Conservation (phyloP, 2,329 filamentous ascomycete species). For the Aspergillus sp. region DNA sequence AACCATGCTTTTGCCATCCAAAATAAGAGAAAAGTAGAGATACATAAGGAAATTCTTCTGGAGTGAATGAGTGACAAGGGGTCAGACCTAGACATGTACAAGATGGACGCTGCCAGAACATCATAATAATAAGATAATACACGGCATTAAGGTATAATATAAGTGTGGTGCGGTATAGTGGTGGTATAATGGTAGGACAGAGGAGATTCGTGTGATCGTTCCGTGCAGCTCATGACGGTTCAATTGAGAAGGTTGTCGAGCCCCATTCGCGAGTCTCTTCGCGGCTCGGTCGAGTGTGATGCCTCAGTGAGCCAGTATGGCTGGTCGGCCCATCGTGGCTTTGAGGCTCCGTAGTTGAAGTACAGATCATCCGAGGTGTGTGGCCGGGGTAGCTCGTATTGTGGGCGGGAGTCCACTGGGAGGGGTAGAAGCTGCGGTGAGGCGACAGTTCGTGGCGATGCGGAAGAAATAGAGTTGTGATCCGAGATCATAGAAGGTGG, state of each 20-base stretch:
- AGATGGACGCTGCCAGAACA: conserved; percentile 22
- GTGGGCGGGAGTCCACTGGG: conserved; percentile 50
- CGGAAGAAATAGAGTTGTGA: conserved; percentile 64
- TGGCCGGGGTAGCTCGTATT: conserved; percentile 40
- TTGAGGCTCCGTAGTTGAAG: conserved; percentile 29
- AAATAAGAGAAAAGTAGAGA: conserved; percentile 18
- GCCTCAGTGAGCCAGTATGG: conserved; percentile 35
- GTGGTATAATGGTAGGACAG: conserved; percentile 2
- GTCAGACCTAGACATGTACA: conserved; percentile 23
- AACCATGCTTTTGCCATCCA: conserved; percentile 11
- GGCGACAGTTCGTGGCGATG: conserved; percentile 56
- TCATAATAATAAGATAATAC: conserved; percentile 24
- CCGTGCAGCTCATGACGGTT: conserved; percentile 21
- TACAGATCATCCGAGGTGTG: conserved; percentile 27
- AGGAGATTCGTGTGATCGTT: conserved; percentile 31
- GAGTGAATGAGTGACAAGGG: conserved; percentile 22
- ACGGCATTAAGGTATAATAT: conserved; percentile 12
- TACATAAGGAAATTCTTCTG: conserved; percentile 27
- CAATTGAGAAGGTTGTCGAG: conserved; percentile 45
- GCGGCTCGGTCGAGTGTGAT: conserved; percentile 27
- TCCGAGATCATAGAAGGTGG: conserved; percentile 75
- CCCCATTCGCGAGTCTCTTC: conserved; percentile 47
- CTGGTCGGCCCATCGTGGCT: conserved; percentile 35
- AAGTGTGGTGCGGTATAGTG: neutral
- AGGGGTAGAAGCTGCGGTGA: conserved; percentile 48